These are phyloP conservation scores for Coniella lustricola DNA, from an alignment of 2,329 filamentous ascomycete species.

Conservation along the genomic window DNA sequence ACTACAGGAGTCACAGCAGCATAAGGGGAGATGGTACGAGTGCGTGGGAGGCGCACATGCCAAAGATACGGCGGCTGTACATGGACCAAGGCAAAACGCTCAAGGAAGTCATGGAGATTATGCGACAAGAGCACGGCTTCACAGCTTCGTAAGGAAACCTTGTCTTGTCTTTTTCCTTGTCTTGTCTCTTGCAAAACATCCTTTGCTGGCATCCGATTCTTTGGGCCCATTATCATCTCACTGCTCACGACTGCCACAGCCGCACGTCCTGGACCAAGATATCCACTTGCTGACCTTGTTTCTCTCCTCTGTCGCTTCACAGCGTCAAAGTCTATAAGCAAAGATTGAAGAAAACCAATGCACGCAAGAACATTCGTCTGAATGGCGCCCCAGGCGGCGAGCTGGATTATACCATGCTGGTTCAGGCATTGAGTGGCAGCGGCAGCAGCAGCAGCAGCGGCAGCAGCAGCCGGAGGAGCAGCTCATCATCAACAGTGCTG, in stretches of 20 bases:
- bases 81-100: conserved; percentile 13
- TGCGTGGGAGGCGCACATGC: conserved; percentile 7
- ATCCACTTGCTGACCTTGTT: neutral
- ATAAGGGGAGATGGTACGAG: neutral
- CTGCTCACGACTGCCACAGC: too few species aligned
- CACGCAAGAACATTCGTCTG: conserved; percentile 8
- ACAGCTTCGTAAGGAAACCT: conserved; percentile 11
- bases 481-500: too few species aligned
- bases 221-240: too few species aligned
- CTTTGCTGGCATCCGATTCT: too few species aligned
- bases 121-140: conserved; percentile 8
- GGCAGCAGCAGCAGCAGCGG: too few species aligned
- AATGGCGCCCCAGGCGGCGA: neutral
- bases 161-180: neutral
- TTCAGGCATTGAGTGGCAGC: neutral
- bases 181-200: neutral
- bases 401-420: neutral
- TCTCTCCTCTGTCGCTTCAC: neutral
- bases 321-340: conserved; percentile 12
- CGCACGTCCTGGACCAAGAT: neutral
- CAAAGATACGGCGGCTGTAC: conserved; percentile 11
- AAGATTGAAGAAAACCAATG: neutral
- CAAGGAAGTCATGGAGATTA: conserved; percentile 13
- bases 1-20: neutral
- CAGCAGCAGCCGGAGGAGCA: too few species aligned